Evolutionary conservation across 768 basidiomycete species (phyloP), one percentile per base, ranked within the genome.

Genomic region (Hypholoma sublateritium): DNA sequence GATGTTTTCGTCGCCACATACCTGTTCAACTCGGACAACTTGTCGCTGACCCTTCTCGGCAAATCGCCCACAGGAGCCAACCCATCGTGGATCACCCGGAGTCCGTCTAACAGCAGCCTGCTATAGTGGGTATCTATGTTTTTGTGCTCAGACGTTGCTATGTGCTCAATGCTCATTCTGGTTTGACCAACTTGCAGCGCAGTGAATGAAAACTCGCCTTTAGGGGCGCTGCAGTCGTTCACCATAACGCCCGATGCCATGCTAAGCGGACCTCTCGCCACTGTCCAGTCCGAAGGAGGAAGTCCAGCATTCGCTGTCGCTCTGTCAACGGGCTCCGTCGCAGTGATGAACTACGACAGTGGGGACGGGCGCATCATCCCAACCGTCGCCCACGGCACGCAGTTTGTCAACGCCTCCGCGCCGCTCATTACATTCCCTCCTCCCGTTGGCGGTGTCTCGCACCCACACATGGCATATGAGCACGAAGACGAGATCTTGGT

Each of bases 391-490:
- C 74, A 78, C n/a, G 68, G 69, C 1, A 56, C 65, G 3, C 56
- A 54, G 8, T 78, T 79, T 5, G 28, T 32, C 56, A 60, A 72
- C 52, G 56, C 66, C 59, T 63, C 64, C 12, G 74, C 80, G 6
- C 67, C 75, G 1, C 61, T 77, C 12, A 79, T 86, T 66, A 77
- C 77, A 12, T 89, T 89, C 74, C 81, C 86, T 13, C 70, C 69
- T 0, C 69, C 70, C 0, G 58, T 69, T 2, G 70, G 77, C n/a
- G 70, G 63, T 11, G 72, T 74, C 6, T 85, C 87, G 1, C 80
- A 87, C 66, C 87, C 88, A 11, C 88, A 89, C 65, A 85, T 86
- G 85, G 76, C 80, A 0, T 68, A 85, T 28, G 77, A 86, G 69
- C 73, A 83, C 62, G 73, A 74, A 5, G 65, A 64, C 7, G 87